Evolutionary conservation across 192 early-diverging fungal species (phyloP), one percentile per base, ranked within the genome.

Genomic region (Coemansia sp.): DNA sequence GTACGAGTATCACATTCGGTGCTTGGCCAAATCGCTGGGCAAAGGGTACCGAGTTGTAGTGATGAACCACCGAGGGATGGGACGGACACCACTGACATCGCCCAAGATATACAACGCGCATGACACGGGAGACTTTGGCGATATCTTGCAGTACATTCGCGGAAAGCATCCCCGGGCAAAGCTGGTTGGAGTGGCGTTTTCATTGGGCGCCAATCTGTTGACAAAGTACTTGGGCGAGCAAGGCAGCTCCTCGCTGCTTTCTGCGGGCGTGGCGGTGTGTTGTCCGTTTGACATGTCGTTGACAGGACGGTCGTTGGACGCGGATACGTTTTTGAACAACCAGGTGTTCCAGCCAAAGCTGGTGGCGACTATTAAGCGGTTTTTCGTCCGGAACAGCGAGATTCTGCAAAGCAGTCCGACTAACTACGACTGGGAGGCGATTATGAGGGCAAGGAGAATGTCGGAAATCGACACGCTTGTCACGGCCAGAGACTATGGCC

Each of bases 121-220:
- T 8, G 87, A 82, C 53, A 95, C 92, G 0, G 83, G 89, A 9
- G 95, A 98, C 70, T 41, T 61, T 17, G 1, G 37, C 15, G 62
- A 60, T 6, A 30, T 56, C 13, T 27, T 70, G 14, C 14, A 32
- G 3, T 32, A 68, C 26, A 46, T 70, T 10, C 1, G 8, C 11
- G 41, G 86, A 3, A 57, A 80, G 25, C 56, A 68, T 32, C 85
- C 90, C 0, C 50, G 67, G 14, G 80, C 87, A 31, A 48, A 35
- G 2, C 35, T 95, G 31, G 77, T 90, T 36, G 90, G 81, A 6
- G 72, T 91, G 27, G 95, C 92, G 4, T 98, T 90, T 59, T 91
- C 88, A 27, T 62, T 98, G 41, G 95, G 95, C 13, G 81, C 91
- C 30, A 98, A 98, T 57, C 84, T 98, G 35, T 49, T 98, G 41